Base-by-base conservation (phyloP, 2,329 filamentous ascomycete species). In the Fusarium mexicanum region DNA sequence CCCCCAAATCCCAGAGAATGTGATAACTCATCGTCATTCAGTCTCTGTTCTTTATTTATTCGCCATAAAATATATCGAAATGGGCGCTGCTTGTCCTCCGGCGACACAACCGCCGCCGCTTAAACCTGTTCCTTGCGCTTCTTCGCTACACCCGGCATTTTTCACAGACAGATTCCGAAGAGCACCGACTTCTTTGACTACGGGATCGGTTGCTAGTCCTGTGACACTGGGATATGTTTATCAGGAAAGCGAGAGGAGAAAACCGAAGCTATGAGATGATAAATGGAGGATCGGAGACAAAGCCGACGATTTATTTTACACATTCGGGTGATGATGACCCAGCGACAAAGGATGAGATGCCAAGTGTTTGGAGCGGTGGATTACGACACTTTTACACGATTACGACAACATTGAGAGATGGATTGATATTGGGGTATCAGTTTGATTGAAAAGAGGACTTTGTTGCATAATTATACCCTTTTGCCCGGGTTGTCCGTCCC, bases 141-240 rank as follows among this genome's bases (percentile, higher is more conserved):
- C 92, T 3, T 86, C 85, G 44, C 84, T 89, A 33, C 93, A 95
- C 74, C 93, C 93, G 1, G 93, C 94, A 3, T 95, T 95, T 83
- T 94, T 95, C 83, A 93, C 92, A 1, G 85, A 89, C 37, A 86
- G 86, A 59, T 83, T 94, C 58, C 88, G 87, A 66, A 89, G 87
- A 76, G 86, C 88, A 6, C 87, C 90, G 10, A 84, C 86, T 29
- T 75, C 66, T 46, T 67, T 73, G 67, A 78, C 76, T 31, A 61
- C 69, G 12, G 76, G 62, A 18, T 31, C 62, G 20, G 12, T 67
- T 20, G 77, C 74, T 16, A 90, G 81, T 69, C 90, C 90, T 0
- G 87, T 91, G 8, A 89, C 89, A 24, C 83, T 87, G 47, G 90
- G 90, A 3, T 92, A 92, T 76, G 83, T 88, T n/a, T 91, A 89